phyloP scores from a whole-genome alignment of 2,329 filamentous ascomycete species.

The Ophiostoma populinum region DNA sequence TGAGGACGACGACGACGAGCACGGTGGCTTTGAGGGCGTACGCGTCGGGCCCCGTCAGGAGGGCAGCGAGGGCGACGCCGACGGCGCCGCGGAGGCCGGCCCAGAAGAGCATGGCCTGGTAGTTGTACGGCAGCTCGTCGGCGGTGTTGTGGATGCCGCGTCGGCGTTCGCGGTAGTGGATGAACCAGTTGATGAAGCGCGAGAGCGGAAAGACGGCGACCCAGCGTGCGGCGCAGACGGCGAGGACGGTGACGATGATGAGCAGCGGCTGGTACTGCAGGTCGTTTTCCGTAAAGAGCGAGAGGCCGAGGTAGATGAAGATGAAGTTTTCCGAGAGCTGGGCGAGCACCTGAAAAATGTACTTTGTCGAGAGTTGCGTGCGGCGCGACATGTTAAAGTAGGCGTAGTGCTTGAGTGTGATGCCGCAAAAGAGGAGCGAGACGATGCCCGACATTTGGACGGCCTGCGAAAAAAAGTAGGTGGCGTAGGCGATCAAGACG shows the following conservation, averaged over 20 bases:
- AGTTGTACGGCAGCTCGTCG: conserved; percentile 84
- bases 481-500: conserved; percentile 84
- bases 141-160: conserved; percentile 52
- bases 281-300: conserved; percentile 79
- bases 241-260: conserved; percentile 79
- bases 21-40: conserved; percentile 82
- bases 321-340: conserved; percentile 98
- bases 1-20: conserved; percentile 91
- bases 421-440: conserved; percentile 90
- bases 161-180: conserved; percentile 66
- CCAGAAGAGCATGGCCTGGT: conserved; percentile 99
- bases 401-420: conserved; percentile 95
- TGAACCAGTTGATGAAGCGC: conserved; percentile 78
- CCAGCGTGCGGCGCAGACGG: conserved; percentile 85
- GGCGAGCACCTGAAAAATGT: conserved; percentile 84
- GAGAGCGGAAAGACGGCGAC: conserved; percentile 90
- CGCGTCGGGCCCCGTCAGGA: conserved; percentile 66
- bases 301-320: conserved; percentile 94
- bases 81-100: conserved; percentile 89
- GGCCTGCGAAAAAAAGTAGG: conserved; percentile 95
- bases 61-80: conserved; percentile 82
- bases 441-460: conserved; percentile 95
- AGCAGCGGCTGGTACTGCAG: conserved; percentile 87
- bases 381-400: conserved; percentile 99
- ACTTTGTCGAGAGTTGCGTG: conserved; percentile 95